Evolutionary conservation across 2,329 filamentous ascomycete genomes (phyloP).

Genomic region (Monosporascus ibericus): DNA sequence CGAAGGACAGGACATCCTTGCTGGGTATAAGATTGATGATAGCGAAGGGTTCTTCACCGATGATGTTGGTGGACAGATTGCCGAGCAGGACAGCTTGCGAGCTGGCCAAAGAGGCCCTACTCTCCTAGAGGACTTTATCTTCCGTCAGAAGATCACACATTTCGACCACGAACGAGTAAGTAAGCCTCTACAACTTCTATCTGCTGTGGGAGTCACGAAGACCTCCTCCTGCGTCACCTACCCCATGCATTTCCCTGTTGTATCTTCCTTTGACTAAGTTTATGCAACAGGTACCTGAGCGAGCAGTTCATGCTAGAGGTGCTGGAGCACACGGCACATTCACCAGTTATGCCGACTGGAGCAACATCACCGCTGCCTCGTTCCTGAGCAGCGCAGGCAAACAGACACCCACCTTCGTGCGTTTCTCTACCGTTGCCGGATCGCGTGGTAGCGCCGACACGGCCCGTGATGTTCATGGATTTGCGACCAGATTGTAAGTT

Average conservation of each 20-base stretch:
- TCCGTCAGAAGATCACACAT: slow-evolving; percentile 54
- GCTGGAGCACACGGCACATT: slow-evolving; percentile 55
- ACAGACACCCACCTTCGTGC: slow-evolving; percentile 50
- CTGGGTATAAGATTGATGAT: slow-evolving; percentile 44
- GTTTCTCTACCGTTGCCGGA: slow-evolving; percentile 58
- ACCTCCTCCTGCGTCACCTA: no score
- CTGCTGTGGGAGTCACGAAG: not conserved
- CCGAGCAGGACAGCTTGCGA: slow-evolving; percentile 59
- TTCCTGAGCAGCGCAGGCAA: slow-evolving; percentile 48
- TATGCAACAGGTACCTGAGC: slow-evolving; percentile 30
- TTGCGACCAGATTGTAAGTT: slow-evolving; percentile 46
- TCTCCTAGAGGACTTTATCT: slow-evolving; percentile 56
- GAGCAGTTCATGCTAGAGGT: slow-evolving; percentile 53
- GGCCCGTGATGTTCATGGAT: slow-evolving; percentile 58
- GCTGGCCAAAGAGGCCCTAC: slow-evolving; percentile 58
- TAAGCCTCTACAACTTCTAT: slow-evolving; percentile 1
- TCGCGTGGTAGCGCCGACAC: slow-evolving; percentile 54
- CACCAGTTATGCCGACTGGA: slow-evolving; percentile 53
- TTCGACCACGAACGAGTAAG: slow-evolving; percentile 55
- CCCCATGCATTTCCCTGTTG: not conserved
- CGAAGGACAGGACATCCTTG: slow-evolving; percentile 13
- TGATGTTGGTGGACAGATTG: slow-evolving; percentile 62
- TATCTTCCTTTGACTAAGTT: slow-evolving; percentile 4
- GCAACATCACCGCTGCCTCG: slow-evolving; percentile 55
- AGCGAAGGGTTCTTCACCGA: slow-evolving; percentile 52